phyloP scores from a whole-genome alignment of 257 asterid genomes.

The Salvia rosmarinus region DNA sequence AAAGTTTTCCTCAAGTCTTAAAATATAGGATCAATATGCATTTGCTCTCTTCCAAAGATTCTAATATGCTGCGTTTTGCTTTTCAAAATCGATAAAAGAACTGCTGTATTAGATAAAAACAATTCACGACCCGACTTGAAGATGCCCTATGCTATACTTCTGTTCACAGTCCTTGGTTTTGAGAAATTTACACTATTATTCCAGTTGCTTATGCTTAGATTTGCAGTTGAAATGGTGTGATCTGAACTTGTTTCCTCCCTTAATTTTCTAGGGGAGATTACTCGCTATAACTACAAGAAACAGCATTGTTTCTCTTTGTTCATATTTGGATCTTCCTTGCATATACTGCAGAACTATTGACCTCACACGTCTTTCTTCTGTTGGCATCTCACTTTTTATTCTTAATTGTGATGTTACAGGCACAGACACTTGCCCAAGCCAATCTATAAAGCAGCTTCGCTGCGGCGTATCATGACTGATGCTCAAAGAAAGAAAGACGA shows the following conservation, averaged over 20 bases:
- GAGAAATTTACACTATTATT: background rate
- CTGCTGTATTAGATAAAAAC: background rate
- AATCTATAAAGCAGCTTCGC: constrained; percentile 70
- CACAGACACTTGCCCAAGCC: constrained; percentile 90
- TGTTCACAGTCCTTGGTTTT: background rate
- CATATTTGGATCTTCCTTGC: background rate
- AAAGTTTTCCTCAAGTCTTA: no score
- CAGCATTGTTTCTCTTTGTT: background rate
- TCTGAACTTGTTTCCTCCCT: background rate
- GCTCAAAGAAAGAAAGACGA: constrained; percentile 72
- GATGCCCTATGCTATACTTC: background rate
- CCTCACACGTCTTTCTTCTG: background rate
- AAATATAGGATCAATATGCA: background rate
- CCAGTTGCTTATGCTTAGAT: background rate
- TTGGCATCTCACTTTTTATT: background rate
- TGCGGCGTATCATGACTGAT: constrained; percentile 60
- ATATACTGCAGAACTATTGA: background rate
- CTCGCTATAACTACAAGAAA: no score
- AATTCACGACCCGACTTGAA: background rate
- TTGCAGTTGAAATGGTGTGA: background rate
- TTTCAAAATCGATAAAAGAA: background rate
- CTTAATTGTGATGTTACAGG: constrained; percentile 51
- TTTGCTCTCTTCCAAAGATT: background rate
- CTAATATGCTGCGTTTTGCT: background rate
- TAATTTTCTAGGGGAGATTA: background rate